These are phyloP conservation scores for Sideroxylon spinosum DNA, from an alignment of 179 eudicot species.

Conservation along the genomic window DNA sequence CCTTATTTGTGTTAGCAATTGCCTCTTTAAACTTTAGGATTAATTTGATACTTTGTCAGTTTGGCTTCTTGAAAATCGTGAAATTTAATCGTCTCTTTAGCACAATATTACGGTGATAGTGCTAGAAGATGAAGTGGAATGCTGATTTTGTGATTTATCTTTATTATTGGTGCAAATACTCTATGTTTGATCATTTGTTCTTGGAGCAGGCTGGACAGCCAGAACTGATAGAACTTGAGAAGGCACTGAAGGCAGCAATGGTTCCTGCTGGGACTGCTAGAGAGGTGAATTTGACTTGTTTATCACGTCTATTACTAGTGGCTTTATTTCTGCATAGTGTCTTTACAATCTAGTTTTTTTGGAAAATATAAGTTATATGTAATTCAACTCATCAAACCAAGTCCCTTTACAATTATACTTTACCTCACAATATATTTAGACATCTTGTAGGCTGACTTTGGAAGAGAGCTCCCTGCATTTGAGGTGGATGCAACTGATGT, in stretches of 20 bases:
- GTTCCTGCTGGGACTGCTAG: slow-evolving; percentile 80
- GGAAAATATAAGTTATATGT: background rate
- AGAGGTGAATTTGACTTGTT: slow-evolving; percentile 54
- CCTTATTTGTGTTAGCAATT: slow-evolving; percentile 1
- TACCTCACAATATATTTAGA: slow-evolving; percentile 6
- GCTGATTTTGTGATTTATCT: background rate
- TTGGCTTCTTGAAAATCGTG: background rate
- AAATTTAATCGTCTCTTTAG: background rate
- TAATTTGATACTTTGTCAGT: background rate
- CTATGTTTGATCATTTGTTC: slow-evolving; percentile 3
- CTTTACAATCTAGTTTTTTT: background rate
- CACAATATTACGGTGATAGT: background rate
- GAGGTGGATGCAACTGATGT: slow-evolving; percentile 87
- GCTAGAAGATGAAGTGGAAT: background rate
- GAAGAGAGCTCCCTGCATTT: slow-evolving; percentile 90
- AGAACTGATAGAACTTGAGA: slow-evolving; percentile 84
- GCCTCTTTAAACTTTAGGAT: background rate
- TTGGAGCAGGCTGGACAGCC: slow-evolving; percentile 74
- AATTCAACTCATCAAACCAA: too few relatives aligned
- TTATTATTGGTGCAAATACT: background rate
- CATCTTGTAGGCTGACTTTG: slow-evolving; percentile 68
- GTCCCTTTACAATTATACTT: too few relatives aligned
- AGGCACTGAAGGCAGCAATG: slow-evolving; percentile 67
- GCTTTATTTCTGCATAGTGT: background rate
- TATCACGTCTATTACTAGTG: background rate